Conservation (phyloP, 2,329 filamentous ascomycete genomes). For the Botryotinia globosa region DNA sequence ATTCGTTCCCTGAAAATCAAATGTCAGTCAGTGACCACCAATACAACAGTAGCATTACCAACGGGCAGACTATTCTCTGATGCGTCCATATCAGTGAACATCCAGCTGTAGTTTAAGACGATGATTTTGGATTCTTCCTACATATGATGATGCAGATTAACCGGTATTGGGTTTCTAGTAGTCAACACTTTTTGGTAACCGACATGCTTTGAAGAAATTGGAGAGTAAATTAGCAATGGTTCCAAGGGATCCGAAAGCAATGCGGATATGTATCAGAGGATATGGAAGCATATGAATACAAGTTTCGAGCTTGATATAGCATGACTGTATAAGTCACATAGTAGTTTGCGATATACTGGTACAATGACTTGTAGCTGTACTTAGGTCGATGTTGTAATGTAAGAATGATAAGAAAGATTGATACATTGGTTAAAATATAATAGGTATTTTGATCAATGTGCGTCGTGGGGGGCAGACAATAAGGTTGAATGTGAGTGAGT, state of each 20-base stretch:
- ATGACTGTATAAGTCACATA: neutral
- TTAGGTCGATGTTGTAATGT: neutral
- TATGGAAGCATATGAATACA: neutral
- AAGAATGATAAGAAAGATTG: neutral
- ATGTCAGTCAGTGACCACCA: constrained; percentile 2
- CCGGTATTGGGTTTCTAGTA: neutral
- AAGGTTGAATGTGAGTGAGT: neutral
- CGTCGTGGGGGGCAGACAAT: neutral
- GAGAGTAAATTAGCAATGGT: neutral
- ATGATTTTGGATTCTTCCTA: neutral
- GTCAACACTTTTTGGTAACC: neutral
- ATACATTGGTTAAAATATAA: neutral
- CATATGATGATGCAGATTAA: neutral
- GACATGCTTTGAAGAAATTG: neutral
- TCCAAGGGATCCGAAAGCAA: neutral
- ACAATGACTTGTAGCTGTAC: neutral
- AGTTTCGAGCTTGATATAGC: neutral
- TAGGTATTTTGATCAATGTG: neutral
- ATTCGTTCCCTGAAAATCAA: neutral
- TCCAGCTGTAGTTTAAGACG: neutral
- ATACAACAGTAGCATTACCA: neutral
- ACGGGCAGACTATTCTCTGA: neutral
- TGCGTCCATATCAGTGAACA: neutral
- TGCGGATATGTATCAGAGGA: neutral
- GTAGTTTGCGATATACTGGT: neutral